These are phyloP conservation scores for Jaapia argillacea DNA, from an alignment of 768 basidiomycete species.

Conservation along the genomic window DNA sequence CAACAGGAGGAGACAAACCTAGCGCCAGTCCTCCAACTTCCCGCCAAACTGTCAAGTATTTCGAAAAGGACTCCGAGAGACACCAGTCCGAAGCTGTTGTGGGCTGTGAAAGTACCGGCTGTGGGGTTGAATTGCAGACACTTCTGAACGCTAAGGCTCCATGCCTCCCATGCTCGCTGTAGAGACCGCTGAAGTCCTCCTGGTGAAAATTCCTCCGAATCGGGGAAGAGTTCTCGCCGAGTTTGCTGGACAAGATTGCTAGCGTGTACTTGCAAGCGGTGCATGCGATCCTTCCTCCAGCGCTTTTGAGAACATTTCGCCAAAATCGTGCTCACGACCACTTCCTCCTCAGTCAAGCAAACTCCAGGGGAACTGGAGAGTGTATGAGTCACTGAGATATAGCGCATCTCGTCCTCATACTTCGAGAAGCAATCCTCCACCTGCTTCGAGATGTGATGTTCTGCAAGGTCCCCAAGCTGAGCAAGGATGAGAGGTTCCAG, in stretches of 20 bases:
- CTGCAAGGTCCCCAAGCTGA: too few species aligned
- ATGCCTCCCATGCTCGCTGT: conserved; percentile 52
- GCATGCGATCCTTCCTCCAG: conserved; percentile 46
- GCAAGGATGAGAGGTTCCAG: conserved; percentile 14
- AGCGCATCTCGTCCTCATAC: conserved; percentile 59
- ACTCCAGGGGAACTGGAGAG: conserved; percentile 45
- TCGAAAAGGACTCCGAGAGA: conserved; percentile 51
- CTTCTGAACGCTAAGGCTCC: conserved; percentile 42
- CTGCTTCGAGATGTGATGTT: background rate
- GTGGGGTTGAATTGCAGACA: conserved; percentile 11
- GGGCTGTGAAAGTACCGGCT: conserved; percentile 32
- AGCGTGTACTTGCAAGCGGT: conserved; percentile 54
- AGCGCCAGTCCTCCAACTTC: background rate
- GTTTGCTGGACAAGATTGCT: conserved; percentile 41
- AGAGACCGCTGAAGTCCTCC: conserved; percentile 30
- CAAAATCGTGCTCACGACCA: conserved; percentile 66
- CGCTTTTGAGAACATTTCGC: conserved; percentile 56
- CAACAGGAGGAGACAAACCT: too few species aligned
- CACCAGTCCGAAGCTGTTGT: conserved; percentile 64
- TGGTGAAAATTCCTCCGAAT: conserved; percentile 11
- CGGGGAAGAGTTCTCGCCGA: conserved; percentile 21
- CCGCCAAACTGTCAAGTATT: conserved; percentile 29
- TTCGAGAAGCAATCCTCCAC: conserved; percentile 22
- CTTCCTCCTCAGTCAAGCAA: conserved; percentile 59
- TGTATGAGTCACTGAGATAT: conserved; percentile 61